Evolutionary conservation across 371 early-diverging fungal species (phyloP), one percentile per base, ranked within the genome.

Genomic region (Mortierella sp.): DNA sequence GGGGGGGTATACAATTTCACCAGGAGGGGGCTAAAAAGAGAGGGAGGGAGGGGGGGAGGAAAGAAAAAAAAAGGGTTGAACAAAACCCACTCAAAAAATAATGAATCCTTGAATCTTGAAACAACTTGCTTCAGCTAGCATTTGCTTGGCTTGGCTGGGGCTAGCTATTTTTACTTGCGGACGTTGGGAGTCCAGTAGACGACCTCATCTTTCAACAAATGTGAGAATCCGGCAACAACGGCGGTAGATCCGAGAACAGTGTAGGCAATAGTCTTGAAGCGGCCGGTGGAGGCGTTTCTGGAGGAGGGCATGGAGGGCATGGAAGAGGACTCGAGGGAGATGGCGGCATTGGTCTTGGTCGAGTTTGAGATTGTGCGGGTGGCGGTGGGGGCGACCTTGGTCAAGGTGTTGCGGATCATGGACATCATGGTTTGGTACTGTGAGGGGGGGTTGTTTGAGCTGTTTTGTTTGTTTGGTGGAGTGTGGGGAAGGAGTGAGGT

Each of bases 121-220:
- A n/a, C n/a, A n/a, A n/a, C n/a, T n/a, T n/a, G n/a, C n/a, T n/a
- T n/a, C n/a, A n/a, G n/a, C n/a, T n/a, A n/a, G n/a, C n/a, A n/a
- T n/a, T n/a, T n/a, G n/a, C n/a, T n/a, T n/a, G n/a, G n/a, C n/a
- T n/a, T n/a, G n/a, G n/a, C n/a, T n/a, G n/a, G n/a, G n/a, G n/a
- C n/a, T n/a, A n/a, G n/a, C n/a, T n/a, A n/a, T 5, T 21, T 77
- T 77, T 81, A 81, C 77, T 77, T 77, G 81, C 81, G 81, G 77
- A 71, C 74, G 74, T 81, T 81, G 10, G 81, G 81, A n/a, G 81
- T 81, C 81, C 81, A 81, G 81, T 81, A 81, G 48, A 81, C 59
- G 74, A 81, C 81, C 74, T 81, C 81, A 40, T 81, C 81, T 77
- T 81, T 81, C 54, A 81, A 69, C 26, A 77, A 59, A 46, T 67